Conservation (phyloP, 805 yeast genomes). For the Candida methanosorbosa region DNA sequence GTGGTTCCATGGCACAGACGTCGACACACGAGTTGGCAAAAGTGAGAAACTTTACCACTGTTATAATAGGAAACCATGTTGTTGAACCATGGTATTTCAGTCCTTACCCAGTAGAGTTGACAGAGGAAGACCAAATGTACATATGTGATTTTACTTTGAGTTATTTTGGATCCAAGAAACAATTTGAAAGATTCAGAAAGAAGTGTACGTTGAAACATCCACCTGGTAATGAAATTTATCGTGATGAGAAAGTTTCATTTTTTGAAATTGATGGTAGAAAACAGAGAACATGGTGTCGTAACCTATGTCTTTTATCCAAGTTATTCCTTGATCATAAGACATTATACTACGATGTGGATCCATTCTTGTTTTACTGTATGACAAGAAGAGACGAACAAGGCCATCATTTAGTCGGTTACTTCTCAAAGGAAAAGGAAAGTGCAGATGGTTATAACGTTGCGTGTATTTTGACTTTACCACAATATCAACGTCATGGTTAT, state of each 20-base stretch:
- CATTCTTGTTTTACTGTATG: constrained; percentile 94
- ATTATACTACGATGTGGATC: constrained; percentile 95
- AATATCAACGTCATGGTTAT: constrained; percentile 91
- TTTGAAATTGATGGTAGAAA: constrained; percentile 96
- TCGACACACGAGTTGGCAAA: constrained; percentile 77
- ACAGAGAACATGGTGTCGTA: constrained; percentile 96
- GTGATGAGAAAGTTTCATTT: constrained; percentile 88
- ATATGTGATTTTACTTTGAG: constrained; percentile 87
- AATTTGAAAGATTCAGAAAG: constrained; percentile 83
- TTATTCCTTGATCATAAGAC: constrained; percentile 94
- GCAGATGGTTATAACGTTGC: constrained; percentile 96
- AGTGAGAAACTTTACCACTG: constrained; percentile 71
- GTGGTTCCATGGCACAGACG: constrained; percentile 96
- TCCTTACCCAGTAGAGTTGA: constrained; percentile 91
- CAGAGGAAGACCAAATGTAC: constrained; percentile 84
- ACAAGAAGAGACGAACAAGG: constrained; percentile 83
- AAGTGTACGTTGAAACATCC: constrained; percentile 92
- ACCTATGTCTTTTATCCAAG: constrained; percentile 83
- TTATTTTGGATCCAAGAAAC: constrained; percentile 82
- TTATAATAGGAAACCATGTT: constrained; percentile 81
- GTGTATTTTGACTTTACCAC: constrained; percentile 92
- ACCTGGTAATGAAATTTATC: constrained; percentile 95
- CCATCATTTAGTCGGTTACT: constrained; percentile 93
- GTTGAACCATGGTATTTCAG: constrained; percentile 99
- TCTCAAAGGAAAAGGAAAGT: constrained; percentile 93